Conservation (phyloP, 2,329 filamentous ascomycete genomes). For the Fusarium sp. region DNA sequence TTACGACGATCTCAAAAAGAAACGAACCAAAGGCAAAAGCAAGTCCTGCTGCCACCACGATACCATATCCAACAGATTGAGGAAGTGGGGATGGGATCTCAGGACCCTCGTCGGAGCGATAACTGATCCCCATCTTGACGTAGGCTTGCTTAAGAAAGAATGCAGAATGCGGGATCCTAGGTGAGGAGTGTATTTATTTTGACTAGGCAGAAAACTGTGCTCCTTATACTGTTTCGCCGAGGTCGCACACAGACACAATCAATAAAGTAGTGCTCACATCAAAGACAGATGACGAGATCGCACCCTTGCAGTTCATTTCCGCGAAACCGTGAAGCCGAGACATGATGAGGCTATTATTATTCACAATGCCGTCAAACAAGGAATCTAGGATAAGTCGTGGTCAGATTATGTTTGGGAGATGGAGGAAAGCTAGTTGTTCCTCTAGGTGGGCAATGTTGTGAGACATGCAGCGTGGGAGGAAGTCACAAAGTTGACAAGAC, state of each 20-base stretch:
- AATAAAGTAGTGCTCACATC: background rate
- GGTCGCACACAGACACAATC: background rate
- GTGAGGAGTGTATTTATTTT: background rate
- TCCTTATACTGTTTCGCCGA: background rate
- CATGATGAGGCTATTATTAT: conserved; percentile 15
- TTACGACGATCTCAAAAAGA: background rate
- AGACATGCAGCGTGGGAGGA: background rate
- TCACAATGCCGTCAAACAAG: conserved; percentile 16
- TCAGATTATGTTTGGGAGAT: conserved; percentile 13
- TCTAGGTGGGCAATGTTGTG: background rate
- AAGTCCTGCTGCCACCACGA: conserved; percentile 78
- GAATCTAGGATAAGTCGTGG: background rate
- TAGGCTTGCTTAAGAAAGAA: background rate
- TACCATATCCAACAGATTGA: conserved; percentile 72
- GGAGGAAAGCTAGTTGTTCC: conserved; percentile 9
- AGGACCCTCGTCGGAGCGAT: background rate
- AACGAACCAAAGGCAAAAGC: conserved; percentile 77
- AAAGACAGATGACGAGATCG: conserved; percentile 2
- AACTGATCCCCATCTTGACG: background rate
- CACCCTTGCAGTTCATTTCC: background rate
- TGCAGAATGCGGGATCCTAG: background rate
- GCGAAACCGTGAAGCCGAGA: background rate
- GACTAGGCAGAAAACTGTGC: background rate
- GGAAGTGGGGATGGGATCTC: conserved; percentile 15
- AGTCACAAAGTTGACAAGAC: background rate